Evolutionary conservation across 1,139 yeast species (phyloP).

Genomic region (Casaregolazyma lundiana): DNA sequence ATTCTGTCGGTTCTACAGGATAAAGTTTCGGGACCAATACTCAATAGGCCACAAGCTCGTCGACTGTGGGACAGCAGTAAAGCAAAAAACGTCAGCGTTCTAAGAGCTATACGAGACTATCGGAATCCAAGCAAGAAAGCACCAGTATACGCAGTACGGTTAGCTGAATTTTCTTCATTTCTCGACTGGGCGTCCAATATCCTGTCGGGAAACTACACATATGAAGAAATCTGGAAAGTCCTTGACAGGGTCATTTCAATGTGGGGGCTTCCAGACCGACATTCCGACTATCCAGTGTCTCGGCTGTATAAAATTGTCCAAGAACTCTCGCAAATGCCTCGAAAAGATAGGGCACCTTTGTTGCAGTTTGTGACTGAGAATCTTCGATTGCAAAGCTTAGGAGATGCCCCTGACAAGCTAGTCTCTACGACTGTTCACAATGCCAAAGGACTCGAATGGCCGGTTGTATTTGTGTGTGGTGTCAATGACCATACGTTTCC

Average conservation of each 20-base stretch:
- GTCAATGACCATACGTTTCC: constrained; percentile 60
- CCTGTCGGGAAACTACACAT: neutral
- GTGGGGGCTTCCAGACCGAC: neutral
- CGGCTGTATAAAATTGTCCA: constrained; percentile 3
- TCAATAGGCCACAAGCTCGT: constrained; percentile 4
- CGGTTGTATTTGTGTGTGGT: constrained; percentile 74
- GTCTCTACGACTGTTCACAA: constrained; percentile 74
- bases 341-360: constrained; percentile 4
- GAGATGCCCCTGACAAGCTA: constrained; percentile 25
- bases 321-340: neutral
- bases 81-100: neutral
- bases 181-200: neutral
- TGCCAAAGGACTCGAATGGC: constrained; percentile 89
- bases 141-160: neutral
- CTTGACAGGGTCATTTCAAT: constrained; percentile 1
- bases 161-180: neutral
- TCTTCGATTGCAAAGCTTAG: constrained; percentile 8
- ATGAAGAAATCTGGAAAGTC: neutral
- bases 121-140: neutral
- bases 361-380: constrained; percentile 6
- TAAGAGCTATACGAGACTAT: neutral
- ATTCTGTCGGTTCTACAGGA: constrained; percentile 5
- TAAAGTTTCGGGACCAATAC: constrained; percentile 8
- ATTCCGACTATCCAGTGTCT: neutral
- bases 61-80: constrained; percentile 1